Evolutionary conservation across 345 rosid genomes (phyloP), one percentile per base, ranked within the genome.

Genomic region (Populus alba): DNA sequence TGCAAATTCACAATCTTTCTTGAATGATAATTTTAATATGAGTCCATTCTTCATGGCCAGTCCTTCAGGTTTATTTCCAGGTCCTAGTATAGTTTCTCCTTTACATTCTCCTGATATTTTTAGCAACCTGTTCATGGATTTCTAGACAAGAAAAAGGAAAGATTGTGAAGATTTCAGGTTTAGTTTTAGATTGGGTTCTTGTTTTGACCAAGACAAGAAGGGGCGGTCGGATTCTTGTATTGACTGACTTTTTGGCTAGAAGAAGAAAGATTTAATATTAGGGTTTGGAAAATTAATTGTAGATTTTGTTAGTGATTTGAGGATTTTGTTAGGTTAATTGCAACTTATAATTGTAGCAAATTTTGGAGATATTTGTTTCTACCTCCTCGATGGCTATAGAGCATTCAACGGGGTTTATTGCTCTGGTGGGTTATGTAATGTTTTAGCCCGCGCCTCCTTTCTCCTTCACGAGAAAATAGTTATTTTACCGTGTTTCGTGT

Each of bases 51-150:
- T 81, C 63, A 41, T 79, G 68, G 59, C 59, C 37, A 90, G 97
- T 79, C 93, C 94, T 68, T 83, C 91, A 11, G 82, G 79, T 77
- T 43, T 81, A 39, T 59, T 85, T 17, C 22, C 87, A 9, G 79
- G 74, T 55, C 59, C 78, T 38, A 13, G 57, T 31, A 27, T 83
- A 27, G 70, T 80, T 37, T 89, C 94, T 77, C 95, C 98, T 0
- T 84, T 87, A 18, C 77, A 82, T 0, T 86, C 91, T 20, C 81
- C 91, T 17, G 95, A 92, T 79, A 17, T 88, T 77, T 90, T 82
- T 71, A 70, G 80, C 75, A 68, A 79, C 76, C 78, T 88, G 57
- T 70, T 94, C 66, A 84, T 88, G 88, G 89, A 92, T 66, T 74
- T 33, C 25, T 85, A 88, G 82, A 25, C 18, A 4, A 37, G 35